Evolutionary conservation across 2,329 filamentous ascomycete genomes (phyloP).

Genomic region (Fonsecaea multimorphosa): DNA sequence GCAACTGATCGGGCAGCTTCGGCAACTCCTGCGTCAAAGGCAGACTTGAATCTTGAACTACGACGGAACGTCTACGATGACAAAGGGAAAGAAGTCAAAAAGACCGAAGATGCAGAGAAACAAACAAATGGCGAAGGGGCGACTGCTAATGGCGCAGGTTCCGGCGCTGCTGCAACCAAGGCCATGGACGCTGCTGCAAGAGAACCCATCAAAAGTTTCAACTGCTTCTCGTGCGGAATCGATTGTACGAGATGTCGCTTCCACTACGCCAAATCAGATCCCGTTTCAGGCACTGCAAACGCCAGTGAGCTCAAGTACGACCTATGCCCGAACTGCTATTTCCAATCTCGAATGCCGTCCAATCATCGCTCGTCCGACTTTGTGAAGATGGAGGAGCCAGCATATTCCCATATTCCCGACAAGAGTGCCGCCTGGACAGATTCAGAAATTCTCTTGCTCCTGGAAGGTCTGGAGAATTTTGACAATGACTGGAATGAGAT

Average conservation of each 20-base stretch:
- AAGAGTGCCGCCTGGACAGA: constrained; percentile 90
- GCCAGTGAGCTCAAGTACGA: constrained; percentile 74
- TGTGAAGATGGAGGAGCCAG: constrained; percentile 85
- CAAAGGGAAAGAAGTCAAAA: constrained; percentile 78
- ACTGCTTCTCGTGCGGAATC: constrained; percentile 89
- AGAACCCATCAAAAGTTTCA: constrained; percentile 70
- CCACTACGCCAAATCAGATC: constrained; percentile 69
- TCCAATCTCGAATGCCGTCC: constrained; percentile 80
- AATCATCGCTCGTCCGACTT: constrained; percentile 82
- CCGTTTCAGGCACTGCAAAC: constrained; percentile 63
- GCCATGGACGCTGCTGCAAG: constrained; percentile 65
- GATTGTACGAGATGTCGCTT: constrained; percentile 80
- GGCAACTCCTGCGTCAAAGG: constrained; percentile 70
- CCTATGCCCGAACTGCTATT: constrained; percentile 87
- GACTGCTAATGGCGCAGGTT: constrained; percentile 67
- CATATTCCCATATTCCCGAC: constrained; percentile 77
- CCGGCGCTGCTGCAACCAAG: constrained; percentile 67
- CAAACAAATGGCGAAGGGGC: constrained; percentile 73
- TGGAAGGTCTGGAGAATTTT: constrained; percentile 90
- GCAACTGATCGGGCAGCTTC: constrained; percentile 75
- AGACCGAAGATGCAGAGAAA: constrained; percentile 71
- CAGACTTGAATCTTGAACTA: constrained; percentile 88
- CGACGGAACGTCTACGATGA: constrained; percentile 95
- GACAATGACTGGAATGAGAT: constrained; percentile 97
- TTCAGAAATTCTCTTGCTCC: constrained; percentile 81